Evolutionary conservation across 2,329 filamentous ascomycete genomes (phyloP).

Genomic region (Colletotrichum eleusines): DNA sequence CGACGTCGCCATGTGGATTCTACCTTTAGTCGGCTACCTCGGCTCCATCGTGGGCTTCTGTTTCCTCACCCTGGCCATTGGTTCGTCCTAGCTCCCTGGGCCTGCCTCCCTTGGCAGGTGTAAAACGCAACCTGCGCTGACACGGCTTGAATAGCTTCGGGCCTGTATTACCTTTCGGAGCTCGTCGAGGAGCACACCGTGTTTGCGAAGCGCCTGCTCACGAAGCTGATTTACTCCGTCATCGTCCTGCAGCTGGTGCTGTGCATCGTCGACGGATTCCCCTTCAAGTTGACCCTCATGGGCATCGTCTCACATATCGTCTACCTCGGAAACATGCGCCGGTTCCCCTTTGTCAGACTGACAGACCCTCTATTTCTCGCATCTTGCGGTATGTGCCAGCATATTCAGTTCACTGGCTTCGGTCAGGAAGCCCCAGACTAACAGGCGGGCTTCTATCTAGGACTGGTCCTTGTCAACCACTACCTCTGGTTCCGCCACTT

Average conservation of each 20-base stretch:
- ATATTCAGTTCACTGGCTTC: too few relatives aligned
- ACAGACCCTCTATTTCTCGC: conserved; percentile 87
- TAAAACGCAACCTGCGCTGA: neutral
- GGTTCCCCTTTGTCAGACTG: conserved; percentile 83
- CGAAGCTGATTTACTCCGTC: conserved; percentile 85
- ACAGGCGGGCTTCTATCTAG: conserved; percentile 57
- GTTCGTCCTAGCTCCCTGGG: conserved; percentile 59
- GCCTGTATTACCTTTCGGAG: conserved; percentile 97
- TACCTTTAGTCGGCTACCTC: conserved; percentile 90
- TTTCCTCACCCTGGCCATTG: conserved; percentile 94
- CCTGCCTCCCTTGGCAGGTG: conserved; percentile 19
- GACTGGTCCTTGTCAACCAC: conserved; percentile 88
- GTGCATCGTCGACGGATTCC: conserved; percentile 86
- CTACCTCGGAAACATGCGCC: conserved; percentile 87
- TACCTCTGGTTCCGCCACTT: conserved; percentile 98
- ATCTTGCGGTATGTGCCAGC: conserved; percentile 75
- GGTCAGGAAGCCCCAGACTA: neutral
- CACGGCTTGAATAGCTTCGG: conserved; percentile 74
- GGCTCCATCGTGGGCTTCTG: conserved; percentile 90
- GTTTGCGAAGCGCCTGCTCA: conserved; percentile 87
- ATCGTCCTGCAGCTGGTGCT: conserved; percentile 81
- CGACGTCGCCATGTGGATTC: conserved; percentile 83
- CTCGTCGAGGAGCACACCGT: conserved; percentile 98
- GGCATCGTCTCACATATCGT: conserved; percentile 85
- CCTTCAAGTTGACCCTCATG: conserved; percentile 78